Percentiles rank a stretch among this genome's conserved stretches.
phyloP scores from a whole-genome alignment of 1,284 basidiomycete species.

The Ustilago loliicola region DNA sequence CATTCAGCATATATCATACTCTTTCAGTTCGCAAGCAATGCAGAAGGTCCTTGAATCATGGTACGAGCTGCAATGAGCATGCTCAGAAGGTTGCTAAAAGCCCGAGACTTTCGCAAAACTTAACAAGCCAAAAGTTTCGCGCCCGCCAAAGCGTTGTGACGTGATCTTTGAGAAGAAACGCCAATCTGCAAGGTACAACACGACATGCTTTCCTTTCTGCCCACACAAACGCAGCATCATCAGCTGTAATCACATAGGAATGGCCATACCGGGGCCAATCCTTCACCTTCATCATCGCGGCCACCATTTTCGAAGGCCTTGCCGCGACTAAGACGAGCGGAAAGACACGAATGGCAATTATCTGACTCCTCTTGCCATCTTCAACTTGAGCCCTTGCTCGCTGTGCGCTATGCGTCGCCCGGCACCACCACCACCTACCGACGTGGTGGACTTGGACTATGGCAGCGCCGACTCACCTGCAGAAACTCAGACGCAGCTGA shows the following conservation, averaged over 20 bases:
- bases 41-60: not conserved
- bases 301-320: not conserved
- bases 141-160: not conserved
- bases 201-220: not conserved
- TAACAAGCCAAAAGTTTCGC: slow-evolving; percentile 13
- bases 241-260: not conserved
- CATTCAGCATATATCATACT: not conserved
- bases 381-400: slow-evolving; percentile 8
- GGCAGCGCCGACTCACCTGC: slow-evolving; percentile 27
- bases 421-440: slow-evolving; percentile 24
- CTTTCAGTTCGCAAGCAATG: not conserved
- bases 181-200: not conserved
- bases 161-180: slow-evolving; percentile 31
- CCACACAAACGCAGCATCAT: not conserved
- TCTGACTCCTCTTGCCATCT: not conserved
- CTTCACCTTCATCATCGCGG: not conserved
- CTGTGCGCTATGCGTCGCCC: slow-evolving; percentile 32
- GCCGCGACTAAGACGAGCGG: not conserved
- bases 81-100: not conserved
- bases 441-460: slow-evolving; percentile 45
- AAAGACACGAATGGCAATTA: slow-evolving; percentile 5
- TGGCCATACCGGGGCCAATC: slow-evolving; percentile 1
- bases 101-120: not conserved
- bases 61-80: no score
- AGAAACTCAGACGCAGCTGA: not conserved